Evolutionary conservation across 176 grass and related monocot species (phyloP).

Genomic region (Chrysopogon serrulatus): DNA sequence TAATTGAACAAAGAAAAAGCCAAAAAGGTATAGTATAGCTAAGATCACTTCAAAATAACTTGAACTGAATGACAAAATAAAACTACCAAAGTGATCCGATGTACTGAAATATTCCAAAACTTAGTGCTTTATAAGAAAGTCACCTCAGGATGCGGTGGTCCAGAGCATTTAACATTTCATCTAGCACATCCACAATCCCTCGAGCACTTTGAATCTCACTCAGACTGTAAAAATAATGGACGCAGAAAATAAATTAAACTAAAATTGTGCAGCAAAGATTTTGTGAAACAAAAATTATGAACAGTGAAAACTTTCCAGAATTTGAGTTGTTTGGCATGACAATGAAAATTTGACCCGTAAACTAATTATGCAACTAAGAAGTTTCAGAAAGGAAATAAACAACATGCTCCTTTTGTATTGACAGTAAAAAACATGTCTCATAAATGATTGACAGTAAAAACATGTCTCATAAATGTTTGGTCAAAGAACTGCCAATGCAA

Average conservation of each 20-base stretch:
- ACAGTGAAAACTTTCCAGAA: background rate
- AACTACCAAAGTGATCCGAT: background rate
- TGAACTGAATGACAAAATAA: background rate
- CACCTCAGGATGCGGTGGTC: slow-evolving; percentile 90
- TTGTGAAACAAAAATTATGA: background rate
- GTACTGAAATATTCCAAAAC: background rate
- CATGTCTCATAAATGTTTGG: background rate
- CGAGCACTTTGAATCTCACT: slow-evolving; percentile 90
- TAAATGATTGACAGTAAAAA: no score
- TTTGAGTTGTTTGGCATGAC: background rate
- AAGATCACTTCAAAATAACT: slow-evolving; percentile 7
- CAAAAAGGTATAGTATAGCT: background rate
- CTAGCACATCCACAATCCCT: slow-evolving; percentile 87
- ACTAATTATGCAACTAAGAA: background rate
- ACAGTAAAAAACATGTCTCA: background rate
- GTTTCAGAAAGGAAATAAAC: background rate
- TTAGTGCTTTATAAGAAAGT: slow-evolving; percentile 14
- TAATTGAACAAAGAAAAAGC: background rate
- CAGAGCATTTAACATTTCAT: slow-evolving; percentile 96
- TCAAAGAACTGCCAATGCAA: background rate
- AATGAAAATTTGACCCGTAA: background rate
- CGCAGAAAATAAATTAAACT: slow-evolving; percentile 22
- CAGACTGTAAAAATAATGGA: slow-evolving; percentile 47
- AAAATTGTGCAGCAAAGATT: background rate
- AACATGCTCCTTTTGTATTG: background rate